phyloP scores from a whole-genome alignment of 495 filamentous ascomycete species.

The Aspergillus hancockii region DNA sequence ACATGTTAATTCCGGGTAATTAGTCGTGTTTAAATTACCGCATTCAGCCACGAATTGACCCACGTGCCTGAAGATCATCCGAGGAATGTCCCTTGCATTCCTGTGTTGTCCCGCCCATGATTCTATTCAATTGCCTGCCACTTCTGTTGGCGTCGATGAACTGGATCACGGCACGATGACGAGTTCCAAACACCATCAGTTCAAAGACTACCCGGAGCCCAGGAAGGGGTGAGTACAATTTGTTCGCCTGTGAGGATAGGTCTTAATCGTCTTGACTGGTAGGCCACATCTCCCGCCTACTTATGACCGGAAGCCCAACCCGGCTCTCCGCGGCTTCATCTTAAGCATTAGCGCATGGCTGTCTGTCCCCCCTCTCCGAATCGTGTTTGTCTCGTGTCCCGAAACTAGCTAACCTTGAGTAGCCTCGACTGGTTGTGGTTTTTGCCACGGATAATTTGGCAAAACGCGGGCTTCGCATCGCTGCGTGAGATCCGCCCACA shows the following conservation, averaged over 20 bases:
- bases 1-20: too few species aligned
- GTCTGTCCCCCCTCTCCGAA: slow-evolving; percentile 21
- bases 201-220: slow-evolving; percentile 11
- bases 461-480: slow-evolving; percentile 65
- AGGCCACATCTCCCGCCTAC: slow-evolving; percentile 30
- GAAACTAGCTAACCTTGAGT: slow-evolving; percentile 18
- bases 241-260: background rate
- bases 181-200: background rate
- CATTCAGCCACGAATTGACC: background rate
- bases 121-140: background rate
- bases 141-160: background rate
- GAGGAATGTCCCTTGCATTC: background rate
- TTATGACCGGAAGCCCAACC: slow-evolving; percentile 33
- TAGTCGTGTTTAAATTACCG: too few species aligned
- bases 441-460: slow-evolving; percentile 55
- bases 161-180: background rate
- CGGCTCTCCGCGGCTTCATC: slow-evolving; percentile 37
- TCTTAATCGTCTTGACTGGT: background rate
- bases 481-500: slow-evolving; percentile 47
- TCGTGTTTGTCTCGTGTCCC: background rate
- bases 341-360: slow-evolving; percentile 33
- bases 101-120: background rate
- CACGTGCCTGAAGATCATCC: background rate
- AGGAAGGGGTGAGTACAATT: slow-evolving; percentile 2
- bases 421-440: slow-evolving; percentile 22